Evolutionary conservation across 129 eudicot species (phyloP).

Genomic region (Cynara cardunculus): DNA sequence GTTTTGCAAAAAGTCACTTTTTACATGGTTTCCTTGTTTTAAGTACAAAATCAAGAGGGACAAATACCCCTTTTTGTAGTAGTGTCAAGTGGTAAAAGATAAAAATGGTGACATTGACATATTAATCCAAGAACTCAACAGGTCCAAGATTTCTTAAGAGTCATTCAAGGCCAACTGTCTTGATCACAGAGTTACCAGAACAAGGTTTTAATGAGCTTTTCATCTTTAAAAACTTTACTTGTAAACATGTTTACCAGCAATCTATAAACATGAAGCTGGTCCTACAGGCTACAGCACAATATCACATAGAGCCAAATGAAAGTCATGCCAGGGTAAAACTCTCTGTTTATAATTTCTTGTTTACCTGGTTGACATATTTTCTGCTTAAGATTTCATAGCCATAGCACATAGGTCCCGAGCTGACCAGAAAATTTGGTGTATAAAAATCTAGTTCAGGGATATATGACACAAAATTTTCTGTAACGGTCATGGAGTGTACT

Average conservation of each 20-base stretch:
- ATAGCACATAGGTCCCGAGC: not conserved
- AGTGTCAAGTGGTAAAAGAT: not conserved
- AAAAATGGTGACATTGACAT: not conserved
- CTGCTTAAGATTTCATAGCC: not conserved
- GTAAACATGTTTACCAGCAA: not conserved
- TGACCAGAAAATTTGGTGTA: not conserved
- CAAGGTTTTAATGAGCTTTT: not conserved
- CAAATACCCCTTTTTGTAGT: not conserved
- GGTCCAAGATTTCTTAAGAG: slow-evolving; percentile 8
- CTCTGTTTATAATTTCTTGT: not conserved
- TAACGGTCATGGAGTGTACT: not conserved
- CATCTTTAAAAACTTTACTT: not conserved
- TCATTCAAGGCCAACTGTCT: slow-evolving; percentile 15
- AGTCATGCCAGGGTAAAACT: not conserved
- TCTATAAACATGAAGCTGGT: not conserved
- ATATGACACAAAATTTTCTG: not conserved
- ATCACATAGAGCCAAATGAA: not conserved
- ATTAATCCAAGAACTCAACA: not conserved
- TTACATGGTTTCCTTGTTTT: not conserved
- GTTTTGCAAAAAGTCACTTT: too few species aligned
- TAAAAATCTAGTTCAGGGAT: not conserved
- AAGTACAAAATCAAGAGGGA: not conserved
- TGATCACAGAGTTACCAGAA: slow-evolving; percentile 10
- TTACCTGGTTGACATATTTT: not conserved
- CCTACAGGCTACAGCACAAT: not conserved